These are phyloP conservation scores for Juncus effusus DNA, from an alignment of 176 grass and related monocot genomes.

Conservation along the genomic window DNA sequence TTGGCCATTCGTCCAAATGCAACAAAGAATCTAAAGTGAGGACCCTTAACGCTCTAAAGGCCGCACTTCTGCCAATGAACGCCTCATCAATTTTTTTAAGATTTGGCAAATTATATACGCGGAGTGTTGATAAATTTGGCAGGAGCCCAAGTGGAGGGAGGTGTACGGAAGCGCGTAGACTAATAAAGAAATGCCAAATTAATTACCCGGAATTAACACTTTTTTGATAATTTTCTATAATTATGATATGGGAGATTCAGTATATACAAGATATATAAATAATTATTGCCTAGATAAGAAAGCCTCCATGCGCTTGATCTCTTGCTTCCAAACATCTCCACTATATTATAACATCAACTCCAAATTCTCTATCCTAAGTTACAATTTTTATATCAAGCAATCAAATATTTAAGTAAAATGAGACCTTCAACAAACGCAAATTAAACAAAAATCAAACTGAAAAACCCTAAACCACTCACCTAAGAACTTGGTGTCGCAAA, in stretches of 20 bases:
- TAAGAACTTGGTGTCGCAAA: conserved; percentile 84
- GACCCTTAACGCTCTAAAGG: no score
- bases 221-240: no score
- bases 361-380: conserved; percentile 91
- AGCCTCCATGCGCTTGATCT: conserved; percentile 82
- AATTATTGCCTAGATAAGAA: conserved; percentile 71
- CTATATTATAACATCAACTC: conserved; percentile 83
- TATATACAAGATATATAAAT: background rate
- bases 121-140: no score
- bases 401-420: conserved; percentile 5
- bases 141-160: no score
- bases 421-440: background rate
- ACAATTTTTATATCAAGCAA: conserved; percentile 29
- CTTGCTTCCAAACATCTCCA: conserved; percentile 87
- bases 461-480: conserved; percentile 34
- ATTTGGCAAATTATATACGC: no score
- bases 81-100: no score
- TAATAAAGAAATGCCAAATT: no score
- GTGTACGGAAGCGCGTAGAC: no score
- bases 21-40: no score
- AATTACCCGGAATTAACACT: no score
- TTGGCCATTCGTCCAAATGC: no score
- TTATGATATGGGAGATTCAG: background rate
- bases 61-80: no score
- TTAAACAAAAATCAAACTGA: conserved; percentile 7